Conservation (phyloP, 2,329 filamentous ascomycete genomes). For the Phaeomoniella chlamydospora region DNA sequence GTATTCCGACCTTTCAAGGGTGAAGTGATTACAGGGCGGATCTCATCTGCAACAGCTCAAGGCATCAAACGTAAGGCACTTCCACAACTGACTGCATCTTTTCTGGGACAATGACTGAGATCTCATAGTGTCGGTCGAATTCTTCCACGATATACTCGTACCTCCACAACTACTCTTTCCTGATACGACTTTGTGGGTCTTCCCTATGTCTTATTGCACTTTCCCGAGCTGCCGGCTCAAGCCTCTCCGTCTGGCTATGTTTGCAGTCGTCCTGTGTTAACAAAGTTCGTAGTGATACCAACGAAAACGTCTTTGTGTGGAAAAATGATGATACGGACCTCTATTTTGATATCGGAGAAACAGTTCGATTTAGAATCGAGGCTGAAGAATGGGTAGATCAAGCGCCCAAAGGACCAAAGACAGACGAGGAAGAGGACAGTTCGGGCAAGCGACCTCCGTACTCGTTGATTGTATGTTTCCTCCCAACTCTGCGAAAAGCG, state of each 20-base stretch:
- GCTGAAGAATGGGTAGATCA: constrained; percentile 87
- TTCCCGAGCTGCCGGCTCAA: not conserved
- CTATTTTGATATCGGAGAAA: constrained; percentile 82
- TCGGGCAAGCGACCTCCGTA: not conserved
- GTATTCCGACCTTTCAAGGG: constrained; percentile 95
- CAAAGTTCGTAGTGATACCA: constrained; percentile 42
- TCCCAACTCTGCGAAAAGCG: too few species aligned
- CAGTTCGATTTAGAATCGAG: constrained; percentile 73
- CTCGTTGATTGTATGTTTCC: not conserved
- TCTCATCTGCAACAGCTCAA: constrained; percentile 56
- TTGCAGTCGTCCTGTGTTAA: too few species aligned
- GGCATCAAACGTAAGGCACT: constrained; percentile 39
- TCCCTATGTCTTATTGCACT: constrained; percentile 4
- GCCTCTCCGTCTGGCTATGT: too few species aligned
- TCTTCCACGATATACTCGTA: constrained; percentile 87
- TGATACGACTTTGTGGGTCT: constrained; percentile 34
- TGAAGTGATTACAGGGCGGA: constrained; percentile 76
- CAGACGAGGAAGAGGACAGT: constrained; percentile 39
- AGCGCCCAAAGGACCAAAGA: constrained; percentile 55
- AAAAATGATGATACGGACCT: constrained; percentile 57
- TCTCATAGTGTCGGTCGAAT: constrained; percentile 59
- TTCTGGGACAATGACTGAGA: constrained; percentile 1
- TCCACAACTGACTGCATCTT: not conserved
- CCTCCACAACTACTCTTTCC: constrained; percentile 60
- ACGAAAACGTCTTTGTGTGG: constrained; percentile 77